These are phyloP conservation scores for Pistacia integerrima DNA, from an alignment of 345 rosid genomes.

Conservation along the genomic window DNA sequence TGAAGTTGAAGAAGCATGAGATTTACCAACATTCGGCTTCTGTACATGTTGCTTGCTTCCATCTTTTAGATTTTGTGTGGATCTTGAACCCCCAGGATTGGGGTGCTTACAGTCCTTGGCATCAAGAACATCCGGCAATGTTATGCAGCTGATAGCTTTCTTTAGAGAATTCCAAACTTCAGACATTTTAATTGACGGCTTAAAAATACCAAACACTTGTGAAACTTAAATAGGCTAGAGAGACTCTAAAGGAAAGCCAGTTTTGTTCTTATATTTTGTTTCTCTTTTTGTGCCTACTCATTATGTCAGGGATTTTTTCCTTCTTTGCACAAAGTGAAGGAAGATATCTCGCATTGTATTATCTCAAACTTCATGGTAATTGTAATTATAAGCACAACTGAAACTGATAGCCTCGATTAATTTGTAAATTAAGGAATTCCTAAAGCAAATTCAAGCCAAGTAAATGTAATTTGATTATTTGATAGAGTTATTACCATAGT, in stretches of 20 bases:
- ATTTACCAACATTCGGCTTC: conserved; percentile 20
- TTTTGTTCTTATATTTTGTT: not conserved
- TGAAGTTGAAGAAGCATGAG: conserved; percentile 24
- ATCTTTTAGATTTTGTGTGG: conserved; percentile 41
- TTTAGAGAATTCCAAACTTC: conserved; percentile 51
- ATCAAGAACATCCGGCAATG: conserved; percentile 33
- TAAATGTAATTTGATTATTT: no score
- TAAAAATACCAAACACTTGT: not conserved
- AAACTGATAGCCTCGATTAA: no score
- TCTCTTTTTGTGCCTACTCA: conserved; percentile 11
- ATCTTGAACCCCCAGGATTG: conserved; percentile 40
- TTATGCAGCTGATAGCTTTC: conserved; percentile 46
- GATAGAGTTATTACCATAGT: no score
- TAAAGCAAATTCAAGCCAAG: no score
- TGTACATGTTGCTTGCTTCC: conserved; percentile 38
- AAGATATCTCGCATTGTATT: not conserved
- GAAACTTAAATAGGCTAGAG: not conserved
- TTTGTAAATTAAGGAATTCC: no score
- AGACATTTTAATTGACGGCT: conserved; percentile 27
- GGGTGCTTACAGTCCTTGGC: conserved; percentile 23
- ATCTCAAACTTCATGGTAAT: not conserved
- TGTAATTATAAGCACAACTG: not conserved
- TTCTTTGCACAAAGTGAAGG: not conserved
- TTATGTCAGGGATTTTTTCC: conserved; percentile 3
- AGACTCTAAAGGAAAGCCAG: conserved; percentile 9